Conservation (phyloP, 1,284 basidiomycete species). For the Ganoderma lingzhi region DNA sequence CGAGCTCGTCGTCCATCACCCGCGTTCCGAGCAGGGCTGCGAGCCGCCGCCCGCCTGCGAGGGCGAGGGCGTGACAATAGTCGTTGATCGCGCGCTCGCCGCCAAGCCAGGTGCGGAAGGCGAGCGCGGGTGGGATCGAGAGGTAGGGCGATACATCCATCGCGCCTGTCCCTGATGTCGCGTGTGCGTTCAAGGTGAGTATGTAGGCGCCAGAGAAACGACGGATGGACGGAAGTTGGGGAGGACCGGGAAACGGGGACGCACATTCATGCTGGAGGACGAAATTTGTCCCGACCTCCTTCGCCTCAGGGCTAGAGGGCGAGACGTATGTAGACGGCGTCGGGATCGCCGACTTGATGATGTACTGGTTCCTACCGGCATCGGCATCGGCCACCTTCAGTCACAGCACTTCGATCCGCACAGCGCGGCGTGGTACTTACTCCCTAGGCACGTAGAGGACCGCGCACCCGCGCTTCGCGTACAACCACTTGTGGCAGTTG, state of each 20-base stretch:
- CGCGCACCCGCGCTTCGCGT: slow-evolving; percentile 74
- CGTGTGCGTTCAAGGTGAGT: background rate
- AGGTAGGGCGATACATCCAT: background rate
- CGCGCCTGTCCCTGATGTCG: background rate
- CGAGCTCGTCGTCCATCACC: slow-evolving; percentile 64
- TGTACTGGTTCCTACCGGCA: slow-evolving; percentile 39
- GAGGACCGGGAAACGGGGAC: slow-evolving; percentile 23
- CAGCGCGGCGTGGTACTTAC: too few species aligned
- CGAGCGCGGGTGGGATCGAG: background rate
- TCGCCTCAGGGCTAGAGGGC: slow-evolving; percentile 21
- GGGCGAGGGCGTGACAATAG: too few species aligned
- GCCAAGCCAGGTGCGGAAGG: too few species aligned
- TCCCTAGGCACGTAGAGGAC: slow-evolving; percentile 60
- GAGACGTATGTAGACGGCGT: slow-evolving; percentile 38
- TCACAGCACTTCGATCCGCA: too few species aligned
- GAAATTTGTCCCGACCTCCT: slow-evolving; percentile 50
- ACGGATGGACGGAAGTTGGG: background rate
- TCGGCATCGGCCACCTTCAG: too few species aligned
- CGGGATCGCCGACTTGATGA: slow-evolving; percentile 65
- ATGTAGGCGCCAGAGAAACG: too few species aligned
- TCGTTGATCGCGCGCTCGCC: too few species aligned
- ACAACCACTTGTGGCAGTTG: slow-evolving; percentile 87
- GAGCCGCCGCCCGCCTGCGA: too few species aligned
- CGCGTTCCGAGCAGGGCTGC: slow-evolving; percentile 75
- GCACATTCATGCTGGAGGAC: slow-evolving; percentile 66